Evolutionary conservation across 805 yeast genomes (phyloP).

Genomic region (Candida pseudoglaebosa): DNA sequence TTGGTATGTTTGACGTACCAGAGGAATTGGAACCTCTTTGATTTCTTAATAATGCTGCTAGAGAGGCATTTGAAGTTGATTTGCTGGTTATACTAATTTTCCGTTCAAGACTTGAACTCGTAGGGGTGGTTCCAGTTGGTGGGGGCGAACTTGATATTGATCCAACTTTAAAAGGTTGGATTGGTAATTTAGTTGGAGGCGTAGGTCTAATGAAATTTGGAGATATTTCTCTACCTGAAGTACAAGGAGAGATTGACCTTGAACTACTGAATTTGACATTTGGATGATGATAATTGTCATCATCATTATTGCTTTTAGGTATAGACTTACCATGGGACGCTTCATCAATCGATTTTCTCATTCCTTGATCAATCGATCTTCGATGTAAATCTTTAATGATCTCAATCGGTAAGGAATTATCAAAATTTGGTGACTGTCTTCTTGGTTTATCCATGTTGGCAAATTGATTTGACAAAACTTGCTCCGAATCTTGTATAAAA

Average conservation of each 20-base stretch:
- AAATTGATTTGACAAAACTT: constrained; percentile 56
- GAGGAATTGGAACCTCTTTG: constrained; percentile 45
- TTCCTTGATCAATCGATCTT: constrained; percentile 4
- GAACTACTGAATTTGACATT: constrained; percentile 9
- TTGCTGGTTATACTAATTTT: constrained; percentile 42
- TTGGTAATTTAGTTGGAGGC: constrained; percentile 25
- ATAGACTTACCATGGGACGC: constrained; percentile 1
- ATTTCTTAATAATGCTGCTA: constrained; percentile 50
- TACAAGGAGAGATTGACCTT: constrained; percentile 25
- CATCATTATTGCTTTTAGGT: neutral
- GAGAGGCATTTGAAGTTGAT: constrained; percentile 49
- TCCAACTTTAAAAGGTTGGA: constrained; percentile 63
- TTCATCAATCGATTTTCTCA: constrained; percentile 6
- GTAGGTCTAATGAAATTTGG: constrained; percentile 8
- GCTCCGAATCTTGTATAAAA: constrained; percentile 62
- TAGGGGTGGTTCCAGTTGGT: constrained; percentile 21
- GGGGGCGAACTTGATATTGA: constrained; percentile 47
- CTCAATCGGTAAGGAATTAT: constrained; percentile 2
- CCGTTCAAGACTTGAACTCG: constrained; percentile 30
- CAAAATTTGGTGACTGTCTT: constrained; percentile 1
- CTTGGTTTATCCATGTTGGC: constrained; percentile 37
- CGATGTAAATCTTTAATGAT: constrained; percentile 5
- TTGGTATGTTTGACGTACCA: constrained; percentile 22
- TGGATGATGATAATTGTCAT: constrained; percentile 3
- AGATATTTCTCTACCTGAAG: constrained; percentile 12